Evolutionary conservation across 2,329 filamentous ascomycete species (phyloP), one percentile per base, ranked within the genome.

Genomic region (Hypoxylon sp.): DNA sequence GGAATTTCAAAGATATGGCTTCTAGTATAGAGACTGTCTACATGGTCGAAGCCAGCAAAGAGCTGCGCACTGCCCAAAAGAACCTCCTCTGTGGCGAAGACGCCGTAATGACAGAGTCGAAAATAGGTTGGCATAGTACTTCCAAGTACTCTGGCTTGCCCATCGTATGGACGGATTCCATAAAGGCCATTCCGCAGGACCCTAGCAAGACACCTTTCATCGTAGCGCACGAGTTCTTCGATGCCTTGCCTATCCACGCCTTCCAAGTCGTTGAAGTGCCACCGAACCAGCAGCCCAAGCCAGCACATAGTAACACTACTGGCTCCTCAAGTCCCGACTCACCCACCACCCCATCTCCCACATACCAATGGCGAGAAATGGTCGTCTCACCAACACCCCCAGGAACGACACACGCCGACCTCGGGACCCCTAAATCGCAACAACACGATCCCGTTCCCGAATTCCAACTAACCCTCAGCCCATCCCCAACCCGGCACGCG

Each of bases 221-320:
- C 67, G 88, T 98, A 52, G 96, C 96, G 3, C 96, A 99, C 79
- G 96, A 99, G 78, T 98, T 99, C 84, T 99, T 99, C 82, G 96
- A 99, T 74, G 96, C 96, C 2, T 89, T 99, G 0, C 96, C 96
- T 34, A 98, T 99, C 73, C 94, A 99, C 79, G 90, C 93, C 67
- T 99, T 99, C 78, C 91, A 98, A 79, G 91, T 93, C 13, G 86
- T 95, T 55, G 77, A 80, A 5, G 79, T 83, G 34, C 77, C 85
- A 48, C 82, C 82, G 69, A 78, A 82, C 13, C 78, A 82, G 38
- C 68, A 79, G 70, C 68, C 84, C 38, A 76, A 80, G 4, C 56
- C 76, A 78, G 80, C 72, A 75, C 53, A 81, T 80, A 74, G 82
- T 17, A 56, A 34, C 32, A 46, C 7, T 5, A 46, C 11, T 13